A percentile compares a stretch with the other conserved stretches of the same genome.
These are phyloP conservation scores for Wickerhamiella hasegawae DNA, from an alignment of 805 yeast species.

Conservation along the genomic window DNA sequence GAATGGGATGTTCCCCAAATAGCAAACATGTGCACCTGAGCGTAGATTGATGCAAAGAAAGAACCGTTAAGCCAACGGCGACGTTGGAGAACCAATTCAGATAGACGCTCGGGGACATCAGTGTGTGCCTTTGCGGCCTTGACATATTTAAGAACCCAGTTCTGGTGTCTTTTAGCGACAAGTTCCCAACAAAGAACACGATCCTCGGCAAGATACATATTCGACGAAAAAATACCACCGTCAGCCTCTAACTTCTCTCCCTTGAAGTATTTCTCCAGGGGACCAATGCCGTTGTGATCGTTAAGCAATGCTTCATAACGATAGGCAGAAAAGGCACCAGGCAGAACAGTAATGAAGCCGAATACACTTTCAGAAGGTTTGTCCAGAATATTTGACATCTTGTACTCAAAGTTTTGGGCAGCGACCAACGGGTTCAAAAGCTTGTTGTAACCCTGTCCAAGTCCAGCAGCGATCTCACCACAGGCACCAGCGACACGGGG, in stretches of 20 bases:
- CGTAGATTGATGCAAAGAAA: conserved; percentile 82
- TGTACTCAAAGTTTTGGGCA: conserved; percentile 93
- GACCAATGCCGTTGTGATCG: conserved; percentile 57
- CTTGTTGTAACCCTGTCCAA: conserved; percentile 43
- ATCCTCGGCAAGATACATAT: conserved; percentile 96
- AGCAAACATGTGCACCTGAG: conserved; percentile 59
- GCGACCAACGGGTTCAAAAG: conserved; percentile 80
- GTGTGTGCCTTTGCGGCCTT: conserved; percentile 83
- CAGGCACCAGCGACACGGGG: conserved; percentile 92
- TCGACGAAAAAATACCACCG: conserved; percentile 77
- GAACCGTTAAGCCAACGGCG: conserved; percentile 97
- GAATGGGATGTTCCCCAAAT: conserved; percentile 69
- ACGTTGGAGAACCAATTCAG: conserved; percentile 81
- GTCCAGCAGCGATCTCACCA: conserved; percentile 83
- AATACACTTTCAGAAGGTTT: conserved; percentile 91
- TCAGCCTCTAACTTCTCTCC: conserved; percentile 73
- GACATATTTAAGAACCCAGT: conserved; percentile 74
- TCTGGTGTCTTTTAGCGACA: conserved; percentile 62
- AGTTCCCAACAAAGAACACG: conserved; percentile 88
- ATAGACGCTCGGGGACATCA: conserved; percentile 80
- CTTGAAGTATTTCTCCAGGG: conserved; percentile 76
- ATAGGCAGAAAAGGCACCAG: conserved; percentile 95
- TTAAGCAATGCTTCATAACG: conserved; percentile 64
- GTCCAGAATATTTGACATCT: conserved; percentile 85
- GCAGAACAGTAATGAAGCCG: conserved; percentile 87